Evolutionary conservation across 2,329 filamentous ascomycete genomes (phyloP).

Genomic region (Colletotrichum navitas): DNA sequence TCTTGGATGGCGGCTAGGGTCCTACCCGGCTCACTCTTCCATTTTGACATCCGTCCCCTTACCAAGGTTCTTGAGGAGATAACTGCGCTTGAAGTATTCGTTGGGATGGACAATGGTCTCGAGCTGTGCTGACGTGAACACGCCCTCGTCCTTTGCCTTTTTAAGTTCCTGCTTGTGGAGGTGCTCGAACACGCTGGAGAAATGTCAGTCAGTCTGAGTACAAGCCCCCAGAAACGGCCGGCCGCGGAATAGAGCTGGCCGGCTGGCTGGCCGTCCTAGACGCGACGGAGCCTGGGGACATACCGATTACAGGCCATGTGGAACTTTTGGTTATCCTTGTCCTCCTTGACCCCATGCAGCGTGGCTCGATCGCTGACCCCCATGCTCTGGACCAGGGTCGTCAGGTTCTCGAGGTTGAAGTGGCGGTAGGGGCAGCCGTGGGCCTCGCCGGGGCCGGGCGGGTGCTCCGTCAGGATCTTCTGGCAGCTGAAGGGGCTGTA

Average conservation of each 20-base stretch:
- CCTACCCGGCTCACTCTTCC: constrained; percentile 58
- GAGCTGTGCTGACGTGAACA: constrained; percentile 80
- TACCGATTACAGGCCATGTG: constrained; percentile 96
- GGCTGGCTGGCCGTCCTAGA: background rate
- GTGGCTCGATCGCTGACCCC: constrained; percentile 85
- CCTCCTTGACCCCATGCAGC: constrained; percentile 85
- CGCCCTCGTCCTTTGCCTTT: constrained; percentile 79
- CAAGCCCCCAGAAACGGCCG: background rate
- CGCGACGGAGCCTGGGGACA: constrained; percentile 45
- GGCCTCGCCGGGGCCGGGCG: constrained; percentile 86
- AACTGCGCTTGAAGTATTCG: constrained; percentile 97
- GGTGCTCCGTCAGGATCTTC: constrained; percentile 91
- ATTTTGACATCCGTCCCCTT: constrained; percentile 69
- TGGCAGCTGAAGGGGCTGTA: constrained; percentile 96
- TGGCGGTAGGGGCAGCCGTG: constrained; percentile 98
- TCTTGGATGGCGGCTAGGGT: background rate
- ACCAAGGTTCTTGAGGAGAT: constrained; percentile 83
- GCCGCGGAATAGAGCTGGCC: too few species aligned
- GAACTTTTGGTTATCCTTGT: constrained; percentile 88
- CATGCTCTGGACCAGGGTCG: constrained; percentile 78
- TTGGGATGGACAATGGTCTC: constrained; percentile 98
- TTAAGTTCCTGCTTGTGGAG: constrained; percentile 84
- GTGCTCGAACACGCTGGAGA: constrained; percentile 83
- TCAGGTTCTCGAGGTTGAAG: constrained; percentile 89
- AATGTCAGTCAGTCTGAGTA: constrained; percentile 36